A percentile compares a stretch with the other conserved stretches of the same genome.
phyloP scores from a whole-genome alignment of 441 rosid genomes.

The Gossypium gossypioides region DNA sequence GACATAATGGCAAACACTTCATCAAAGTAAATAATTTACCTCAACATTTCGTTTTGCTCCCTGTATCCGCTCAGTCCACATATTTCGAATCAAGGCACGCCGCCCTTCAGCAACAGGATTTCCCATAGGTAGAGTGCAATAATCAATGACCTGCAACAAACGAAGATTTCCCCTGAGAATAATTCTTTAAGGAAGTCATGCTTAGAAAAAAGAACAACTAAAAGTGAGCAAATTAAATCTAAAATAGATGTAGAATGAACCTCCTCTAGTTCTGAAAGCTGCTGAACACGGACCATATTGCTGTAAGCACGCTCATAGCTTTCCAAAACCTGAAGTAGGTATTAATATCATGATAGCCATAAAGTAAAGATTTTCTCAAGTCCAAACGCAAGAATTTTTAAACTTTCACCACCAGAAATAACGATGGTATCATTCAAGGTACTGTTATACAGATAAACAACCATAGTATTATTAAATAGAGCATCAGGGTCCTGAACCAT shows the following conservation, averaged over 20 bases:
- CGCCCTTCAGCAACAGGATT: constrained; percentile 81
- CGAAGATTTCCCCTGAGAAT: background rate
- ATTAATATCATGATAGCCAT: constrained; percentile 10
- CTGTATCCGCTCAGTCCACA: constrained; percentile 99
- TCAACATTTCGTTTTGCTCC: constrained; percentile 97
- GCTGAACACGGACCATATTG: constrained; percentile 99
- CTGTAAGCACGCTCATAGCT: constrained; percentile 97
- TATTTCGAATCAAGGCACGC: constrained; percentile 83
- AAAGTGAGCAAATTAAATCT: constrained; percentile 12
- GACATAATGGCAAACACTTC: background rate
- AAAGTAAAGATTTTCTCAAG: too few relatives aligned
- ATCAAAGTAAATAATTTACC: constrained; percentile 34
- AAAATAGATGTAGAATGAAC: constrained; percentile 29
- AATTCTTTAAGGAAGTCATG: background rate
- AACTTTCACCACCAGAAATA: too few relatives aligned
- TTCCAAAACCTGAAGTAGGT: constrained; percentile 70
- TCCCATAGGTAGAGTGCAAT: constrained; percentile 78
- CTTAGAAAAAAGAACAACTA: constrained; percentile 12
- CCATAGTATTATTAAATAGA: too few relatives aligned
- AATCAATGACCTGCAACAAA: constrained; percentile 74
- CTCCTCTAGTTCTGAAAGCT: constrained; percentile 96
- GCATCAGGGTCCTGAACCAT: background rate
- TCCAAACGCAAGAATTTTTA: too few relatives aligned
- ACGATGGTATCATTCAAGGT: background rate
- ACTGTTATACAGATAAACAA: background rate